Evolutionary conservation across 2,329 filamentous ascomycete species (phyloP).

Genomic region (Colletotrichum plurivorum): DNA sequence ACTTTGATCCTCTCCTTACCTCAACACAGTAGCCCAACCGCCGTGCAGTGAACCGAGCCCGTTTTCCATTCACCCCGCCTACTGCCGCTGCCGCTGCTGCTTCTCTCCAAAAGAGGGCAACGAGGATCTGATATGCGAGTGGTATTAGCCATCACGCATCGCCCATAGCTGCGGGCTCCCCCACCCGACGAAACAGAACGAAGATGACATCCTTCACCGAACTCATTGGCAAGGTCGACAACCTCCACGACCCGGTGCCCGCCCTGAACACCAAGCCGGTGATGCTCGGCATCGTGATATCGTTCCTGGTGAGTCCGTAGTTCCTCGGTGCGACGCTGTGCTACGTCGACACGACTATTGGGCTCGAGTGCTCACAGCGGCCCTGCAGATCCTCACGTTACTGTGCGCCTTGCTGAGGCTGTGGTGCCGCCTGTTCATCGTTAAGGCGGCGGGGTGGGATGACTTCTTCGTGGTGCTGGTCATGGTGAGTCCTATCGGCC

Average conservation of each 20-base stretch:
- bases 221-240: conserved; percentile 38
- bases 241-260: conserved; percentile 37
- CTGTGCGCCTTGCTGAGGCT: conserved; percentile 34
- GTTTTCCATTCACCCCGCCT: background rate
- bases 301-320: conserved; percentile 34
- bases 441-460: conserved; percentile 38
- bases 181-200: background rate
- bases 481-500: conserved; percentile 25
- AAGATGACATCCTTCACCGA: conserved; percentile 30
- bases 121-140: conserved; percentile 18
- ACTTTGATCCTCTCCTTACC: background rate
- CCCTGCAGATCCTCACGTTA: conserved; percentile 21
- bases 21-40: background rate
- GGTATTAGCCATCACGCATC: conserved; percentile 10
- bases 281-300: conserved; percentile 38
- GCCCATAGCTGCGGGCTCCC: background rate
- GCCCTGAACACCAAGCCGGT: conserved; percentile 32
- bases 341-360: no score
- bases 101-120: no score
- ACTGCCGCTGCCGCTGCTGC: background rate
- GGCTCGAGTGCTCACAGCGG: background rate
- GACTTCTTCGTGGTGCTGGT: conserved; percentile 40
- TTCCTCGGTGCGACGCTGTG: no score
- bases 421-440: conserved; percentile 34
- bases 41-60: no score